A percentile compares a stretch with the other conserved stretches of the same genome.
Conservation (phyloP, 2,329 filamentous ascomycete species). For the Cytospora paraplurivora region DNA sequence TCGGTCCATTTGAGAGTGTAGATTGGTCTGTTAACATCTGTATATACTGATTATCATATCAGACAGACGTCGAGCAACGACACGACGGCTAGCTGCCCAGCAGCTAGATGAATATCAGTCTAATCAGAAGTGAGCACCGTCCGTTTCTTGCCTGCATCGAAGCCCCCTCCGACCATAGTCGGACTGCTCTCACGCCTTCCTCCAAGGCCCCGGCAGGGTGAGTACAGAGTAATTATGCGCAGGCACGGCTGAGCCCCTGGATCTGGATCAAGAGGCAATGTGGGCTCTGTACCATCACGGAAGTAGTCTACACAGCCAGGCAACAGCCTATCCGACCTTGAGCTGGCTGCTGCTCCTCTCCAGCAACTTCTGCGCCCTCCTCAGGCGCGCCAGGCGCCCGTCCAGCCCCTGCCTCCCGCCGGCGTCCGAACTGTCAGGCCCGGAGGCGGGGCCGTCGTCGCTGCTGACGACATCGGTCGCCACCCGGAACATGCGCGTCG, state of each 20-base stretch:
- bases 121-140: background rate
- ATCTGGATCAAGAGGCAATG: no score
- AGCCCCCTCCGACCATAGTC: background rate
- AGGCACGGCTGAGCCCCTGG: background rate
- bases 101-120: background rate
- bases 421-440: background rate
- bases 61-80: background rate
- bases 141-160: background rate
- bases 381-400: conserved; percentile 32
- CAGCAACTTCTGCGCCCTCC: conserved; percentile 33
- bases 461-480: conserved; percentile 27
- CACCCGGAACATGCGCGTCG: conserved; percentile 28
- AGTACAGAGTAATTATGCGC: background rate
- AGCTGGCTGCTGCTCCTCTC: conserved; percentile 23
- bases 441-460: conserved; percentile 7
- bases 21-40: no score
- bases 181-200: background rate
- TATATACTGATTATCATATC: no score
- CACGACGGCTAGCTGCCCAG: background rate
- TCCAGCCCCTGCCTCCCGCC: conserved; percentile 29
- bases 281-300: background rate
- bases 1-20: no score
- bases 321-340: background rate
- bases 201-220: background rate
- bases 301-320: no score